Conservation (phyloP, 164 flowering plant genomes). For the Echeveria elegans region DNA sequence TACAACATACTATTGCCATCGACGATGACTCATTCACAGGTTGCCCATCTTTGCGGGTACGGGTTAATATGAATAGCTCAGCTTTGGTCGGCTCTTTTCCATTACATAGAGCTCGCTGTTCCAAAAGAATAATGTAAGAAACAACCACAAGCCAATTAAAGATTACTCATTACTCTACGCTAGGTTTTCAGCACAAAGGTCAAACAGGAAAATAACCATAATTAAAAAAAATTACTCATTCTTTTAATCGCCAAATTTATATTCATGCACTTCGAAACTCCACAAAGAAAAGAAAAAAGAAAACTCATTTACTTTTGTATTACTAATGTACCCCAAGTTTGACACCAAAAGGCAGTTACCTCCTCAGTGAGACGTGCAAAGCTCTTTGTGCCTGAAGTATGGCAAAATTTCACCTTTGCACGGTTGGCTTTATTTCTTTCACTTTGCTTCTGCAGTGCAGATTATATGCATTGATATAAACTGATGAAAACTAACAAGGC, state of each 20-base stretch:
- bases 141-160: neutral
- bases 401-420: constrained; percentile 8
- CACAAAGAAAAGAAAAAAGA: neutral
- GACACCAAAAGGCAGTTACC: constrained; percentile 15
- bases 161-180: neutral
- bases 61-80: constrained; percentile 24
- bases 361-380: constrained; percentile 26
- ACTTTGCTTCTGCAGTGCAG: constrained; percentile 13
- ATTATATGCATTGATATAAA: neutral
- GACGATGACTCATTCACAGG: constrained; percentile 22
- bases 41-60: constrained; percentile 19
- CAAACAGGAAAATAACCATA: neutral
- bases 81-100: constrained; percentile 21
- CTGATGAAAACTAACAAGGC: neutral
- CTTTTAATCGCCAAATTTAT: neutral
- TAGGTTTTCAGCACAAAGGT: neutral
- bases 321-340: neutral
- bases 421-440: constrained; percentile 20
- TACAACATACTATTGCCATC: constrained; percentile 16
- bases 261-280: too few species aligned
- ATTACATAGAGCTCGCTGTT: constrained; percentile 15
- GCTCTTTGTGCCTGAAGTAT: constrained; percentile 22
- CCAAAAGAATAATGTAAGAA: neutral
- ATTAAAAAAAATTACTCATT: neutral
- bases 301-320: neutral